Evolutionary conservation across 768 basidiomycete genomes (phyloP).

Genomic region (Suillus sp.): DNA sequence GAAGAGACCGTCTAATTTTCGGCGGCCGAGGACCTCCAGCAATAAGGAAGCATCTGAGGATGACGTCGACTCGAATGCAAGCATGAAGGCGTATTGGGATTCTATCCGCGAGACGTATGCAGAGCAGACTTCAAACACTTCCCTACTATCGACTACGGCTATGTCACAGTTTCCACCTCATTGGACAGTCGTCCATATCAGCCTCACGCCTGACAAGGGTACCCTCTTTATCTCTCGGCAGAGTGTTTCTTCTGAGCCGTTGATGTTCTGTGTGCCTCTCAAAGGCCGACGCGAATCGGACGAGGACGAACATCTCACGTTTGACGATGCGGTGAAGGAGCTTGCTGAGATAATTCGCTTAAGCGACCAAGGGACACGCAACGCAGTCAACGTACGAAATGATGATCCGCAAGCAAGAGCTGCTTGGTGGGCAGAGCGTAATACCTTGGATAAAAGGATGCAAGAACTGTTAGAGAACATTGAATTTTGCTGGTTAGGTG

Average conservation of each 20-base stretch:
- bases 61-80: conserved; percentile 40
- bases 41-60: conserved; percentile 25
- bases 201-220: conserved; percentile 78
- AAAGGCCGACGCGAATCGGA: conserved; percentile 78
- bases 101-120: conserved; percentile 57
- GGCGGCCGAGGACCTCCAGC: conserved; percentile 26
- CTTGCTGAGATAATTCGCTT: conserved; percentile 76
- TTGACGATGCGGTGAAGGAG: conserved; percentile 72
- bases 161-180: conserved; percentile 58
- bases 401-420: conserved; percentile 65
- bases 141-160: conserved; percentile 42
- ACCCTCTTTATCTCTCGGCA: conserved; percentile 85
- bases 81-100: conserved; percentile 65
- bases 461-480: conserved; percentile 77
- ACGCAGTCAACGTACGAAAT: conserved; percentile 69
- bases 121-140: conserved; percentile 41
- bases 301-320: conserved; percentile 74
- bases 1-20: conserved; percentile 18
- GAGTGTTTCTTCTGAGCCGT: conserved; percentile 55
- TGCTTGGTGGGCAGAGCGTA: conserved; percentile 87
- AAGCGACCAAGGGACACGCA: conserved; percentile 76
- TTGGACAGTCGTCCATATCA: conserved; percentile 87
- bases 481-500: conserved; percentile 96
- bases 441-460: conserved; percentile 75
- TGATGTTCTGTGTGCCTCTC: conserved; percentile 89